phyloP scores from a whole-genome alignment of 1,284 basidiomycete species.

The Leccinum pachyderme region DNA sequence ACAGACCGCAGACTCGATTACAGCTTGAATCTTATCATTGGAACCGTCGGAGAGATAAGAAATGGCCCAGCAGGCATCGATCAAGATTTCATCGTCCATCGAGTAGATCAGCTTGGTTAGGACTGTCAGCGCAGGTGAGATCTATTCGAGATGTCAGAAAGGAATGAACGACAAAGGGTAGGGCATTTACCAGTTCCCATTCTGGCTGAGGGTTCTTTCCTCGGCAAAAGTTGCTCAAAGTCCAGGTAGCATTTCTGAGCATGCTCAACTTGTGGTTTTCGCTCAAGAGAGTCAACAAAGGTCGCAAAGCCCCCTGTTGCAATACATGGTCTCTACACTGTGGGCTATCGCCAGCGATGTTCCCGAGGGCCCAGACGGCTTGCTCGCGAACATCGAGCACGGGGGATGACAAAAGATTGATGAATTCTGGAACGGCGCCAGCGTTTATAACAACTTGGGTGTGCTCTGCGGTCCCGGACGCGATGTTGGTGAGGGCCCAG shows the following conservation, averaged over 20 bases:
- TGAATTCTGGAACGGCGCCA: conserved; percentile 96
- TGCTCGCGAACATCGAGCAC: conserved; percentile 94
- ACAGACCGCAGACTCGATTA: conserved; percentile 98
- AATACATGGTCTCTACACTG: conserved; percentile 90
- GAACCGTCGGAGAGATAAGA: conserved; percentile 99
- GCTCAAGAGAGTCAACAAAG: conserved; percentile 69
- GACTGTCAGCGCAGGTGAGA: conserved; percentile 93
- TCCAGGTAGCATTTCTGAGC: conserved; percentile 98
- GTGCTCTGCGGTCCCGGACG: conserved; percentile 97
- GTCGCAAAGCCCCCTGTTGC: conserved; percentile 73
- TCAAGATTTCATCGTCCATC: conserved; percentile 97
- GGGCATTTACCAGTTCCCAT: conserved; percentile 77
- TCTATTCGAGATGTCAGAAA: conserved; percentile 48
- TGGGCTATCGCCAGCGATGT: conserved; percentile 95
- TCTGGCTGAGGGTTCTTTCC: conserved; percentile 96
- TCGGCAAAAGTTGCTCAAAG: conserved; percentile 95
- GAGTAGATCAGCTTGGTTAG: conserved; percentile 99
- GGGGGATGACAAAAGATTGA: conserved; percentile 84
- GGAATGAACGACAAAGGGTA: conserved; percentile 2
- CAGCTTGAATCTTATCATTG: conserved; percentile 99
- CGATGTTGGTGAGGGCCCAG: conserved; percentile 99
- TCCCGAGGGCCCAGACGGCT: conserved; percentile 95
- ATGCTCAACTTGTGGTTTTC: conserved; percentile 95
- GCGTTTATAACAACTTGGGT: conserved; percentile 97
- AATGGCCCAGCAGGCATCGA: conserved; percentile 99